Evolutionary conservation across 176 grass and related monocot genomes (phyloP), one percentile per base, ranked within the genome.

Genomic region (Eragrostis nindensis): DNA sequence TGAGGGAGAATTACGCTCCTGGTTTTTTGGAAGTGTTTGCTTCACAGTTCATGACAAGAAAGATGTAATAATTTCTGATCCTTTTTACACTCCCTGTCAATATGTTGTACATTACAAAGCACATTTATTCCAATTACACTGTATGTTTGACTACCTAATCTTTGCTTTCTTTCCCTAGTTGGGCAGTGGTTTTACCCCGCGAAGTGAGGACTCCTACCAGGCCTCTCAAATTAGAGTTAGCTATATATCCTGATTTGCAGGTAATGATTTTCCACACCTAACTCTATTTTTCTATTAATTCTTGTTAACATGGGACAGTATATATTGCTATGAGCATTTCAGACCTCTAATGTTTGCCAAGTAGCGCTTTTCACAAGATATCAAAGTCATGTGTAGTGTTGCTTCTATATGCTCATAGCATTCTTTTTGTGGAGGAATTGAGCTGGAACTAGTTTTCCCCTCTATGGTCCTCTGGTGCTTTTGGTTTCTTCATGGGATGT

Each of bases 11-110:
- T 55, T 96, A 88, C 72, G 97, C 89, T 53, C 93, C 93, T 73
- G 97, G 89, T 46, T 99, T 99, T 89, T 47, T 99, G 62, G 97
- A 93, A 88, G 84, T 87, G 21, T 59, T 99, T 78, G 93, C 85
- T 90, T 87, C 91, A 68, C 88, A 93, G 36, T 75, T 99, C 21
- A 74, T 95, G 93, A 91, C 82, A 47, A 87, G 97, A 53, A 99
- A 96, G 68, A 93, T 96, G 93, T 95, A 83, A 60, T 41, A 73
- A 47, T 67, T 76, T 64, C 48, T 39, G 24, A 46, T 7, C 8
- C 66, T 69, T 11, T 47, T 42, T 46, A 4, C 10, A 29, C 32
- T 50, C 60, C 50, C 26, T 67, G 38, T 57, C n/a, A 52, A 21
- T 60, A 44, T 53, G 27, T 59, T 71, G 30, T 26, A 48, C 13